Base-by-base conservation (phyloP, 805 yeast genomes). In the Teunomyces panamensis region DNA sequence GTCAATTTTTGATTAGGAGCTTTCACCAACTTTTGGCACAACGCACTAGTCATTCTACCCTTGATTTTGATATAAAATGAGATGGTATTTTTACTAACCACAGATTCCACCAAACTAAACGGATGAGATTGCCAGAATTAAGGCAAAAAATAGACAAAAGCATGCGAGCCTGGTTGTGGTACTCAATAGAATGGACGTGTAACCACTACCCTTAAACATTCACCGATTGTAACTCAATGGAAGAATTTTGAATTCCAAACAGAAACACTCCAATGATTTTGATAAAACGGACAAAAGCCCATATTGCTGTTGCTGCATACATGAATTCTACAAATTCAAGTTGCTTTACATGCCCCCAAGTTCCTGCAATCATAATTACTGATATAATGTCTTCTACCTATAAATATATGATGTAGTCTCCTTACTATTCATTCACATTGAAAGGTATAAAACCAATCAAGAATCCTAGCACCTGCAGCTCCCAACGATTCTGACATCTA, bases 91-190 rank as follows among this genome's bases (percentile, higher is more conserved):
- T 64, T 67, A 1, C 34, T 48, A 7, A 77, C 56, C 5, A 61
- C 65, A 0, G 75, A 61, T 13, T 78, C 74, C 13, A 78, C 68
- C 14, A 78, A 68, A 0, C 87, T 81, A 54, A 84, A 84, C 2
- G 89, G 89, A 60, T 84, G 89, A 0, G 87, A 81, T 55, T 84
- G 84, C 80, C 84, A 79, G 56, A 81, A 78, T 54, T 77, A 63
- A 30, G 67, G 66, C 39, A 80, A 56, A 52, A 79, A 71, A 54
- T 79, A 81, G 14, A 84, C 61, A 65, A 80, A 84, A 27, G 81
- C 80, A 60, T 80, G 84, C 20, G 84, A 83, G 1, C 89, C 89
- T 0, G 87, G 85, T 42, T 64, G 63, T 4, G 78, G 71, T 20
- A 71, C 68, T 84, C 87, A 84, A 55, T 73, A 62, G 3, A 70